Base-by-base conservation (phyloP, 345 rosid genomes). In the Iberis pinnata region DNA sequence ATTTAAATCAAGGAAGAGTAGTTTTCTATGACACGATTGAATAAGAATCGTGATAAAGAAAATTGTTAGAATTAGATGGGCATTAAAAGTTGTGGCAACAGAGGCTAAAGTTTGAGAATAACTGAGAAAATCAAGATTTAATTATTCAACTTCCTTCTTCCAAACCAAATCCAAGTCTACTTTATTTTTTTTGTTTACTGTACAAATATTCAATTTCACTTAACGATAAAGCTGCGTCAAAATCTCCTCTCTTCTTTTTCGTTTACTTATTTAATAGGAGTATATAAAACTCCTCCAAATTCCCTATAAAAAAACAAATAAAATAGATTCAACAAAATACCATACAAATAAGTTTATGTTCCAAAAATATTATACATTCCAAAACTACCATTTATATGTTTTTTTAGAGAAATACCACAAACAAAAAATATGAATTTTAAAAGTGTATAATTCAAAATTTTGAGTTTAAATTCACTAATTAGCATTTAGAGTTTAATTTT, bases 181-280 rank as follows among this genome's bases (percentile, higher is more conserved):
- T 43, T 14, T 41, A 18, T 25, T 39, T 14, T 41, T 29, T 25
- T 39, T 53, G 29, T 12, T 54, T 26, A 12, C 26, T 12, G 32
- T 48, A 64, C 57, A 18, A 13, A 62, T 43, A 16, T 4, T 35
- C 10, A 9, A 22, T 9, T 45, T 54, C 67, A 26, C 43, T 46
- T 22, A 31, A 56, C 57, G 50, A 64, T 59, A 65, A 74, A 69
- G 63, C 52, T 63, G 63, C 76, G 20, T 61, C 80, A 51, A 44
- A 66, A 70, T 58, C 71, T 55, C 41, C 76, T 43, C 40, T 70
- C 63, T 63, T 78, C 37, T 60, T 80, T 12, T 72, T 46, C 61
- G 65, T 73, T 72, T 52, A 65, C 78, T 59, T 55, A 61, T 66
- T 43, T 71, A 20, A 20, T 12, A n/a, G n/a, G n/a, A n/a, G n/a